Base-by-base conservation (phyloP, 208 protist species). In the Trypanosoma boissoni region DNA sequence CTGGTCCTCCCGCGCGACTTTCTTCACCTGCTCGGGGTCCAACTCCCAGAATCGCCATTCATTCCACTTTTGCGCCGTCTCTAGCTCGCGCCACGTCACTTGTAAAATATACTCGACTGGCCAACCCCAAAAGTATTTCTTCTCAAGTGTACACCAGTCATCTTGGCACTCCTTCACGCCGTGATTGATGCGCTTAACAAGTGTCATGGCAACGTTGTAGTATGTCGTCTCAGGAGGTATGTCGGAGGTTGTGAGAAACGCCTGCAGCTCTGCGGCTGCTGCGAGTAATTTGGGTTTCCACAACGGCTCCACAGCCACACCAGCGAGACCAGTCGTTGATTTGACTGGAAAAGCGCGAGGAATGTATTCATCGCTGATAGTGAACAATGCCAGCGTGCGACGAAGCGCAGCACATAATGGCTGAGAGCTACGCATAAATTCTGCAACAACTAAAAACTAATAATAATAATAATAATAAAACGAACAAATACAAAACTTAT, bases 21-120 rank as follows among this genome's bases (percentile, higher is more conserved):
- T 91, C 73, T 95, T 95, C 49, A 92, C 86, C 78, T 95, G 89
- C 74, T 95, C 89, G 26, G 89, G 89, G 63, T 95, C 89, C 14
- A 95, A 76, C 70, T 93, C 85, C 86, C 89, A 95, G 62, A 95
- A 88, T 43, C 85, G 85, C 86, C 85, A 95, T 72, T 95, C 89
- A 29, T 95, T 95, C 89, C 89, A 95, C 79, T 93, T 92, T 64
- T 95, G 89, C 39, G 89, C 89, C 52, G 88, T 95, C 66, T 95
- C 85, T 52, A 95, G 57, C 83, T 95, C 85, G 14, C 88, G 74
- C 86, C 88, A 95, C 14, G 88, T 95, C 39, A 95, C 81, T 64
- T 95, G 89, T 12, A 95, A 62, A 34, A 95, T 93, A 63, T 95
- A 88, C 77, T 95, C 86, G 28, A 95, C 89, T 24, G 89, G 89